phyloP scores from a whole-genome alignment of 148 eudicot species.

The Nepenthes gracilis region DNA sequence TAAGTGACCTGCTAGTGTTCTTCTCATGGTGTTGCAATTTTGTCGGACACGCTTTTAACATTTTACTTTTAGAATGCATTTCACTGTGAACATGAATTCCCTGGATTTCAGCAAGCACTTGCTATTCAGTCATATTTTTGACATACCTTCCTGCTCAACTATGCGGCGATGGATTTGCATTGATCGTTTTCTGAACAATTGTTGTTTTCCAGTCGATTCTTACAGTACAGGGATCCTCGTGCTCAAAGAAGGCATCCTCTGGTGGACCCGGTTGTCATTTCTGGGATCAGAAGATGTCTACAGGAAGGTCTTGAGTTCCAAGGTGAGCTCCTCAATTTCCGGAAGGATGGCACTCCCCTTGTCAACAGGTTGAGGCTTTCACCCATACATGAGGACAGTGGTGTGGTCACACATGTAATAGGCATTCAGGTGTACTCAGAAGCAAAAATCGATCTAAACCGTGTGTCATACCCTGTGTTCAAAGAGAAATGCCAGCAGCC shows the following conservation, averaged over 20 bases:
- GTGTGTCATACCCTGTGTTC: constrained; percentile 63
- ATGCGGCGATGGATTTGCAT: neutral
- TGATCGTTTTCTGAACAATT: neutral
- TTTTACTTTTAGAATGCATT: too few relatives aligned
- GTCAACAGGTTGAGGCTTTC: constrained; percentile 62
- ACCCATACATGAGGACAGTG: constrained; percentile 66
- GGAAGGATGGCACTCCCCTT: constrained; percentile 79
- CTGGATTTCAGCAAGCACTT: too few relatives aligned
- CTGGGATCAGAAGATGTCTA: constrained; percentile 75
- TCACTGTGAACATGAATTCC: too few relatives aligned
- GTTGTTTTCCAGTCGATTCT: constrained; percentile 56
- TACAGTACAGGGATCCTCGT: constrained; percentile 71
- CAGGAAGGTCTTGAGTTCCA: constrained; percentile 70
- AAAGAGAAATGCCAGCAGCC: constrained; percentile 43
- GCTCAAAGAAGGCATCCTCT: constrained; percentile 81
- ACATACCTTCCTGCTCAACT: neutral
- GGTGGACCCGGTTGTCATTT: constrained; percentile 75
- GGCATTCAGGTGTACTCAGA: constrained; percentile 69
- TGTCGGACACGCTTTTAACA: too few relatives aligned
- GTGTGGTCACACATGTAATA: constrained; percentile 63
- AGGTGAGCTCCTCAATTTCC: constrained; percentile 85
- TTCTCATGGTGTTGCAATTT: too few relatives aligned
- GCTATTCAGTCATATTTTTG: too few relatives aligned
- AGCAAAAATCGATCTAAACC: constrained; percentile 60
- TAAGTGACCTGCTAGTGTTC: too few relatives aligned